These are phyloP conservation scores for Ophiognomonia clavigignenti-juglandacearum DNA, from an alignment of 2,329 filamentous ascomycete genomes.

Conservation along the genomic window DNA sequence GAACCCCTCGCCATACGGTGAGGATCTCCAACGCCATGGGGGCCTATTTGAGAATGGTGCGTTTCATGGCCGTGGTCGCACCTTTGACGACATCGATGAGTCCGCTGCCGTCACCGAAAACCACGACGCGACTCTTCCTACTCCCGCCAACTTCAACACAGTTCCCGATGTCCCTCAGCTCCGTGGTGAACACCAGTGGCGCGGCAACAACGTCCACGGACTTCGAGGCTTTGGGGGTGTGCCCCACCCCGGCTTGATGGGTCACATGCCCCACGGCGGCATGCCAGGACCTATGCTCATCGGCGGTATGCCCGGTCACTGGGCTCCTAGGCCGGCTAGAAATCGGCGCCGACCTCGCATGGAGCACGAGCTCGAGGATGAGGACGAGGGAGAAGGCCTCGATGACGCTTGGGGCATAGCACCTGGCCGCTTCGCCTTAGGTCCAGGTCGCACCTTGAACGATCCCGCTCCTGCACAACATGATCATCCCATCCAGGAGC, in stretches of 20 bases:
- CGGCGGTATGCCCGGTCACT: no score
- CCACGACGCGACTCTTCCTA: not conserved
- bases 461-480: not conserved
- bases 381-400: not conserved
- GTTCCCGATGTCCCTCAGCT: not conserved
- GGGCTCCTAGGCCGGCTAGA: no score
- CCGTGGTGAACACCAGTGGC: not conserved
- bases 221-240: not conserved
- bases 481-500: not conserved
- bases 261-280: no score
- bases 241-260: not conserved
- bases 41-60: no score
- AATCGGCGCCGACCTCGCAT: not conserved
- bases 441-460: constrained; percentile 6
- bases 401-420: not conserved
- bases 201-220: not conserved
- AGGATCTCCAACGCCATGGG: not conserved
- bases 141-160: not conserved
- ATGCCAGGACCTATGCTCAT: no score
- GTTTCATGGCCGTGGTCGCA: constrained; percentile 2
- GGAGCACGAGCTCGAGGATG: not conserved
- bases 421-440: not conserved
- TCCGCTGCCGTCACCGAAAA: not conserved
- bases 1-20: not conserved
- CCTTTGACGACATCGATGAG: not conserved